These are phyloP conservation scores for Pythium periplocum DNA, from an alignment of 352 stramenopile species.

Conservation along the genomic window DNA sequence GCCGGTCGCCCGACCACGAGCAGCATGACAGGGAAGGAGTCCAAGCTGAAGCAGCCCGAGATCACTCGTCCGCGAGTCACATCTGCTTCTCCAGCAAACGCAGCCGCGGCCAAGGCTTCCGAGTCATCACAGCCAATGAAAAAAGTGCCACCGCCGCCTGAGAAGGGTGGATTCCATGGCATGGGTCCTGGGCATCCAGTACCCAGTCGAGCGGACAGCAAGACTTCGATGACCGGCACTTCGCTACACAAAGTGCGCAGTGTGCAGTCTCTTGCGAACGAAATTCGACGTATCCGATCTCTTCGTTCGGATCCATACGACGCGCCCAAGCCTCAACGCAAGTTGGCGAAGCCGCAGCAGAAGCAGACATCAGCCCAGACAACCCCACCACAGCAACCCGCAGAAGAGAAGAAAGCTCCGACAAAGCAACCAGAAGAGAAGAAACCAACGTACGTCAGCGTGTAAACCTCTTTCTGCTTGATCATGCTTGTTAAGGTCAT, in stretches of 20 bases:
- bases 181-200: slow-evolving; percentile 10
- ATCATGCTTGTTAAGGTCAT: too few species aligned
- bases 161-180: slow-evolving; percentile 23
- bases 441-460: slow-evolving; percentile 28
- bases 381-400: not conserved
- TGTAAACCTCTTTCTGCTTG: too few species aligned
- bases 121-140: slow-evolving; percentile 19
- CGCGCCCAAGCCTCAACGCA: too few species aligned
- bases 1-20: not conserved
- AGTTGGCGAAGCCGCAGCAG: slow-evolving; percentile 6
- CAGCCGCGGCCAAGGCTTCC: slow-evolving; percentile 4
- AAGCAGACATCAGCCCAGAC: slow-evolving; percentile 1
- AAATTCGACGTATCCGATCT: slow-evolving; percentile 72
- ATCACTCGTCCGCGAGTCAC: slow-evolving; percentile 14
- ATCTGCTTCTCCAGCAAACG: not conserved
- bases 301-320: slow-evolving; percentile 35
- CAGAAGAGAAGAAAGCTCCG: slow-evolving; percentile 25
- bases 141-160: slow-evolving; percentile 39
- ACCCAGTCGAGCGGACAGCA: slow-evolving; percentile 32
- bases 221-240: slow-evolving; percentile 19
- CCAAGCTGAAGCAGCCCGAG: slow-evolving; percentile 71
- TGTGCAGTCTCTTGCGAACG: slow-evolving; percentile 74
- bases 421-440: slow-evolving; percentile 39
- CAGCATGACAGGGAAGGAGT: slow-evolving; percentile 28
- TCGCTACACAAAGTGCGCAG: slow-evolving; percentile 64